Evolutionary conservation across 768 basidiomycete species (phyloP).

Genomic region (Hortiboletus campestris): DNA sequence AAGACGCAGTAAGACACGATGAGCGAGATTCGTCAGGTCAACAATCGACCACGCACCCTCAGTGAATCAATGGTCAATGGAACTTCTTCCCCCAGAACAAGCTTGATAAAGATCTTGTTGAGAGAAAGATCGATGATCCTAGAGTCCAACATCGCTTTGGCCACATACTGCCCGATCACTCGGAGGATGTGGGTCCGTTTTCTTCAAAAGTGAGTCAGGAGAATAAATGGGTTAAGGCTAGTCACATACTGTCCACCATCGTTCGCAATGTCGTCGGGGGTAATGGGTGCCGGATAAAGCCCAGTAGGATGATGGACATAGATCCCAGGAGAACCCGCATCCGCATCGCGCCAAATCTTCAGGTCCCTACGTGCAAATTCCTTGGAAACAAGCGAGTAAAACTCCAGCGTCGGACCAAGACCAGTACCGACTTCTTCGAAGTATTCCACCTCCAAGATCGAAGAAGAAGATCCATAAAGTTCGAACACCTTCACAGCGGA

Average conservation of each 20-base stretch:
- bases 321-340: constrained; percentile 52
- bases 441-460: constrained; percentile 96
- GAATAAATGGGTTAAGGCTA: neutral
- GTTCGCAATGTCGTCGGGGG: constrained; percentile 61
- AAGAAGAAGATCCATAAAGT: constrained; percentile 91
- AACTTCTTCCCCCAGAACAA: constrained; percentile 83
- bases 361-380: constrained; percentile 90
- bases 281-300: constrained; percentile 84
- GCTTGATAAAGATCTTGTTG: constrained; percentile 92
- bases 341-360: constrained; percentile 90
- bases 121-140: constrained; percentile 95
- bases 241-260: constrained; percentile 72
- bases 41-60: constrained; percentile 50
- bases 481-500: constrained; percentile 96
- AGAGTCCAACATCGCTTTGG: constrained; percentile 95
- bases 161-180: constrained; percentile 93
- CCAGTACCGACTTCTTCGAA: constrained; percentile 99
- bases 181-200: constrained; percentile 85
- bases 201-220: constrained; percentile 37
- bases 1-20: constrained; percentile 30
- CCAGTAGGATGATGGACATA: constrained; percentile 87
- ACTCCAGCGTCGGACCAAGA: constrained; percentile 94
- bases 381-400: constrained; percentile 94
- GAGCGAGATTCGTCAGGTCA: neutral
- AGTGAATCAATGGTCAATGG: constrained; percentile 81